Percentiles rank a stretch among this genome's conserved stretches.
phyloP scores from a whole-genome alignment of 306 rosid species.

The Neltuma alba region DNA sequence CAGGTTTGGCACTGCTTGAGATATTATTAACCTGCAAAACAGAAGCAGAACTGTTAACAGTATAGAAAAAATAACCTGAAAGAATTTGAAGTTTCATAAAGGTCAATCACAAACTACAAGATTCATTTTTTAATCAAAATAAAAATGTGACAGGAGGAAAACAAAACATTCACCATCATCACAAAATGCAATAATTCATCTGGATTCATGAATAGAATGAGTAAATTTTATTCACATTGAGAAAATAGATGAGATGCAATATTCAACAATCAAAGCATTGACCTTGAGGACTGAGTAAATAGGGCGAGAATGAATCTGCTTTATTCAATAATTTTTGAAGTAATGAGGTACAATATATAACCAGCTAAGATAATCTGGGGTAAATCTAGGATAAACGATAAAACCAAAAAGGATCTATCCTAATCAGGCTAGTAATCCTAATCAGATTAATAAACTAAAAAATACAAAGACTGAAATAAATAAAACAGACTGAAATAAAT shows the following conservation, averaged over 20 bases:
- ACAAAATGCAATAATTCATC: background rate
- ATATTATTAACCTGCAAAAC: slow-evolving; percentile 67
- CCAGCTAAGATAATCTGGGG: too few relatives aligned
- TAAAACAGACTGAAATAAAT: too few relatives aligned
- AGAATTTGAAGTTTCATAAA: background rate
- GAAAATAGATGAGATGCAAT: background rate
- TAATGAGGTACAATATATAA: too few relatives aligned
- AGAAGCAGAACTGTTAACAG: slow-evolving; percentile 21
- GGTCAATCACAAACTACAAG: background rate
- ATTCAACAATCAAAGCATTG: background rate
- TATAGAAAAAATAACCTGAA: background rate
- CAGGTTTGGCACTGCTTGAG: slow-evolving; percentile 45
- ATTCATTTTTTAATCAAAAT: background rate
- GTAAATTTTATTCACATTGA: background rate
- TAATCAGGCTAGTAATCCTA: too few relatives aligned
- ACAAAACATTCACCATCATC: background rate
- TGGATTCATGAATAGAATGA: background rate
- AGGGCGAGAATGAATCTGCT: too few relatives aligned
- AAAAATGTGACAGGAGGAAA: background rate
- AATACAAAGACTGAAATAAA: too few relatives aligned
- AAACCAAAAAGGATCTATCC: too few relatives aligned
- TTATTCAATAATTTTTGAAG: too few relatives aligned
- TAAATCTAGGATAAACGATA: too few relatives aligned
- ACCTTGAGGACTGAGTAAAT: too few relatives aligned
- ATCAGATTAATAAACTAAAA: too few relatives aligned